Base-by-base conservation (phyloP, 1,139 yeast species). In the Protomyces inouyei region DNA sequence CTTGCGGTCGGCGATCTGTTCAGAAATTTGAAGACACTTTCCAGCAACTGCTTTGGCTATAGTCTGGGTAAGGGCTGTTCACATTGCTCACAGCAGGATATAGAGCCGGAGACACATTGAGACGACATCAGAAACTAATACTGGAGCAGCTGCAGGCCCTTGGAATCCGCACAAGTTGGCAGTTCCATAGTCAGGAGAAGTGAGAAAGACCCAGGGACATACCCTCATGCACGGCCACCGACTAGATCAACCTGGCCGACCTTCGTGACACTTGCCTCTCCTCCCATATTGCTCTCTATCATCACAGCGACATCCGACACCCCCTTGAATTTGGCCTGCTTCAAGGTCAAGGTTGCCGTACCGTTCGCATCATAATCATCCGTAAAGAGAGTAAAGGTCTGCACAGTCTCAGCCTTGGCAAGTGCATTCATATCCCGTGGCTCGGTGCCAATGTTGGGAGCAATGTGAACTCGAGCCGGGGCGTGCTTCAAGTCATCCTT, bases 371-470 rank as follows among this genome's bases (percentile, higher is more conserved):
- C 32, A 46, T 59, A 59, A 23, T 59, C 63, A 51, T 59, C 63
- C 10, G 63, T 38, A 51, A 38, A 59, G 16, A 59, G 28, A 3
- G 63, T 18, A 16, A 59, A 59, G 12, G 63, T 52, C 57, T 59
- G 63, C 4, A 59, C 63, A 6, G 35, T n/a, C 45, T 52, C 56
- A 16, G 63, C 63, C 40, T 28, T 52, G 23, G 52, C 53, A n/a
- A 59, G 57, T 28, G 63, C 52, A 28, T 36, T 38, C 53, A 59
- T n/a, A 43, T 59, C 63, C 52, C 16, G 14, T 9, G 57, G 52
- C 21, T 46, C 18, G 3, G 35, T 23, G 5, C 23, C 23, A n/a
- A 59, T 43, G 10, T 59, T 59, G 6, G 53, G 53, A 28, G 57
- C 63, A 12, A 59, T 43, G 32, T 59, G 63, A n/a, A 59, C 12